phyloP scores from a whole-genome alignment of 176 grass and related monocot species.

The Bonia amplexicaulis region DNA sequence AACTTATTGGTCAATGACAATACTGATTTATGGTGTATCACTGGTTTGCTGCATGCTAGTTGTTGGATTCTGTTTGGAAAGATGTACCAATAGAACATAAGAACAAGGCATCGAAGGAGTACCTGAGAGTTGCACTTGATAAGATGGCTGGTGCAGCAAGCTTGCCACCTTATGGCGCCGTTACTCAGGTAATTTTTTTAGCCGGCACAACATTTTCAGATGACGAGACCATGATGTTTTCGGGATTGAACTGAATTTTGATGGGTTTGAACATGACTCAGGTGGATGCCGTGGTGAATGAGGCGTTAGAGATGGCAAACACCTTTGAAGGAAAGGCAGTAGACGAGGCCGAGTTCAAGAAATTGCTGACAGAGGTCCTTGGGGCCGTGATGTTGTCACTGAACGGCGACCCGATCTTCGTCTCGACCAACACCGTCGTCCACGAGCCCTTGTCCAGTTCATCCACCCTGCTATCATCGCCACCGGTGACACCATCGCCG shows the following conservation, averaged over 20 bases:
- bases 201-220: background rate
- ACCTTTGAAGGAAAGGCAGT: constrained; percentile 26
- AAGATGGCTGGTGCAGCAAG: constrained; percentile 53
- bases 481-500: background rate
- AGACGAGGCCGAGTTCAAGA: constrained; percentile 66
- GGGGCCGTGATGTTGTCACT: constrained; percentile 58
- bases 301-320: constrained; percentile 33
- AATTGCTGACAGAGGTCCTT: constrained; percentile 53
- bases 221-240: background rate
- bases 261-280: constrained; percentile 9
- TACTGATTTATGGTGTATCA: background rate
- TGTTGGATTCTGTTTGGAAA: constrained; percentile 69
- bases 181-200: constrained; percentile 38
- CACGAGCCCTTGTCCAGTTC: constrained; percentile 53
- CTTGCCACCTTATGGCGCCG: constrained; percentile 51
- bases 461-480: constrained; percentile 18
- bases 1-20: background rate
- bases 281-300: constrained; percentile 60
- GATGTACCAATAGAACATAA: constrained; percentile 20
- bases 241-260: background rate
- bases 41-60: constrained; percentile 22
- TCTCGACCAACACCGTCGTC: constrained; percentile 63
- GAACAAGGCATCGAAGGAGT: constrained; percentile 46
- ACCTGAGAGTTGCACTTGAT: constrained; percentile 46
- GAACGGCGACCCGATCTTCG: constrained; percentile 49